Evolutionary conservation across 192 early-diverging fungal species (phyloP).

Genomic region (Gamsiella multidivaricata): DNA sequence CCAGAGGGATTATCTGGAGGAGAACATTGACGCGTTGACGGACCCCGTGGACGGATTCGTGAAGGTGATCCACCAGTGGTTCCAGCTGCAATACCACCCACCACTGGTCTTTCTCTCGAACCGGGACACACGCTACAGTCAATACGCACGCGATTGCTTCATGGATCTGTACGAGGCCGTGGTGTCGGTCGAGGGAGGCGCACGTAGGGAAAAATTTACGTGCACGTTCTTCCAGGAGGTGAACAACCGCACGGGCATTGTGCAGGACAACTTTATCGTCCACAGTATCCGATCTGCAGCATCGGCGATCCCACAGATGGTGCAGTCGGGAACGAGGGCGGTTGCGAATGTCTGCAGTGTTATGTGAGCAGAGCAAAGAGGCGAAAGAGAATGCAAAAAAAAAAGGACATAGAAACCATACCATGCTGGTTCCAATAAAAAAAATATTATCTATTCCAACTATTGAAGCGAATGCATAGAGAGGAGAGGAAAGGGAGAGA

Average conservation of each 20-base stretch:
- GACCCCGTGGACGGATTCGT: slow-evolving; percentile 62
- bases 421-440: not conserved
- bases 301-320: slow-evolving; percentile 42
- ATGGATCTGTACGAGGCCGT: slow-evolving; percentile 61
- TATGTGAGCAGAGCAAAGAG: slow-evolving; percentile 9
- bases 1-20: slow-evolving; percentile 55
- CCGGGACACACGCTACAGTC: slow-evolving; percentile 54
- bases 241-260: slow-evolving; percentile 47
- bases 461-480: not conserved
- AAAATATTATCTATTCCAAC: not conserved
- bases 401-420: not conserved
- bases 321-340: slow-evolving; percentile 39
- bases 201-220: slow-evolving; percentile 56
- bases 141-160: slow-evolving; percentile 59
- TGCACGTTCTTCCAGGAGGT: slow-evolving; percentile 63
- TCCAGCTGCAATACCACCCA: slow-evolving; percentile 56
- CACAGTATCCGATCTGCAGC: slow-evolving; percentile 54
- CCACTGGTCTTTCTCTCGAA: slow-evolving; percentile 61
- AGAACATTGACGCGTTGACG: slow-evolving; percentile 57
- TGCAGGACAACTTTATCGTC: slow-evolving; percentile 60
- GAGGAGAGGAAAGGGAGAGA: not conserved
- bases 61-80: slow-evolving; percentile 56
- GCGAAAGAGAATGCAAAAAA: not conserved
- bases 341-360: slow-evolving; percentile 51
- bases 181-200: slow-evolving; percentile 45